Base-by-base conservation (phyloP, 495 filamentous ascomycete species). In the Penicillium fimorum region DNA sequence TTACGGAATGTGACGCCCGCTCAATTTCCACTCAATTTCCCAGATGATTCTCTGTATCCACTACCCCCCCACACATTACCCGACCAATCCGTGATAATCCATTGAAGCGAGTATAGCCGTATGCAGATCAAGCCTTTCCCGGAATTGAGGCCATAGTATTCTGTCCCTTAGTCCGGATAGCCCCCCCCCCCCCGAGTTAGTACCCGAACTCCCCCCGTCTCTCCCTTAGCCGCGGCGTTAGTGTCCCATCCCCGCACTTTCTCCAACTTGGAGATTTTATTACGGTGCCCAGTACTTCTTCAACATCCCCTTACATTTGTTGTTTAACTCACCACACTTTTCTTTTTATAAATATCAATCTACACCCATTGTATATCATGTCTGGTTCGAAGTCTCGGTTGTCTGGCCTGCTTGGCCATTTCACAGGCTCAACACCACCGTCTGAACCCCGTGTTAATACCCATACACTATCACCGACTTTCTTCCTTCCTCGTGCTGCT, bases 401-500 rank as follows among this genome's bases (percentile, higher is more conserved):
- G 15, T 75, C 80, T 18, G 82, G 71, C 75, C 87, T 77, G 68
- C 84, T 68, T 67, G 84, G 62, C 82, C 94, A 75, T 75, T 90
- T 73, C 62, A 74, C 58, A 40, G 65, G 53, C 69, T 61, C 71
- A 37, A 64, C 68, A 30, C 55, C 68, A 5, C 68, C 70, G 8
- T 71, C 60, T 44, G 62, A 81, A 24, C 83, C 86, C 61, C 76
- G 64, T 22, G 67, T 83, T 65, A 84, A 96, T 76, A 77, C 89
- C 60, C 89, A 94, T 67, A 83, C 86, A 11, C 83, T 98, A 17
- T 91, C 90, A 1, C 94, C 94, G 0, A 98, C 95, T 2, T 85
- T 83, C 71, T 97, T 96, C 68, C 82, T 98, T 13, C 87, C 87
- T 32, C 84, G 93, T 49, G 94, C 94, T 27, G 94, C 93, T 5